Evolutionary conservation across 1,139 yeast genomes (phyloP).

Genomic region (Saccharomyces hybrid): DNA sequence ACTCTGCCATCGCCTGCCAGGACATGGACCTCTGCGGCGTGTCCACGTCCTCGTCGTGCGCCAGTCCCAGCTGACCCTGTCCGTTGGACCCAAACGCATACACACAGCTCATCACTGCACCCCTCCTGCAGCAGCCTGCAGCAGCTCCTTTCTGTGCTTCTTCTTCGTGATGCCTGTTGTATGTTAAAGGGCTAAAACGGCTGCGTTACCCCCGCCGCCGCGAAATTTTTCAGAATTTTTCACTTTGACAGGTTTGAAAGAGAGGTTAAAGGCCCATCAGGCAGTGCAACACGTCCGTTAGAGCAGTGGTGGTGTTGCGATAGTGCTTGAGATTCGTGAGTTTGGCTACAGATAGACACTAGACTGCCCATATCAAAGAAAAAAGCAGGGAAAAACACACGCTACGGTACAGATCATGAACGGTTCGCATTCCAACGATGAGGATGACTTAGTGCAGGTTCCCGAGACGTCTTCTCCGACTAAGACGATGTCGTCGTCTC

Average conservation of each 20-base stretch:
- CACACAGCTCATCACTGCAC: slow-evolving; percentile 16
- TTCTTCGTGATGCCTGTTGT: background rate
- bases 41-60: slow-evolving; percentile 46
- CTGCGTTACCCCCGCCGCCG: background rate
- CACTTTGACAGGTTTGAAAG: background rate
- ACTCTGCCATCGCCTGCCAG: slow-evolving; percentile 25
- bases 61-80: slow-evolving; percentile 62
- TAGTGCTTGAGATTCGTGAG: background rate
- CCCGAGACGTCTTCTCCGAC: slow-evolving; percentile 41
- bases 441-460: slow-evolving; percentile 34
- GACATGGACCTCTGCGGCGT: slow-evolving; percentile 18
- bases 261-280: background rate
- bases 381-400: background rate
- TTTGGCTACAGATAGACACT: background rate
- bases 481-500: slow-evolving; percentile 25
- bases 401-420: background rate
- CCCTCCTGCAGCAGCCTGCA: background rate
- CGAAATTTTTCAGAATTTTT: background rate
- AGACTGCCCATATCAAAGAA: background rate
- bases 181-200: background rate
- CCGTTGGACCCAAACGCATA: slow-evolving; percentile 80
- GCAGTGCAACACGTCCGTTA: background rate
- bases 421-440: background rate
- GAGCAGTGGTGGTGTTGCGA: background rate
- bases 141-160: background rate